Base-by-base conservation (phyloP, 176 grass and related monocot species). In the Stipa capillata region DNA sequence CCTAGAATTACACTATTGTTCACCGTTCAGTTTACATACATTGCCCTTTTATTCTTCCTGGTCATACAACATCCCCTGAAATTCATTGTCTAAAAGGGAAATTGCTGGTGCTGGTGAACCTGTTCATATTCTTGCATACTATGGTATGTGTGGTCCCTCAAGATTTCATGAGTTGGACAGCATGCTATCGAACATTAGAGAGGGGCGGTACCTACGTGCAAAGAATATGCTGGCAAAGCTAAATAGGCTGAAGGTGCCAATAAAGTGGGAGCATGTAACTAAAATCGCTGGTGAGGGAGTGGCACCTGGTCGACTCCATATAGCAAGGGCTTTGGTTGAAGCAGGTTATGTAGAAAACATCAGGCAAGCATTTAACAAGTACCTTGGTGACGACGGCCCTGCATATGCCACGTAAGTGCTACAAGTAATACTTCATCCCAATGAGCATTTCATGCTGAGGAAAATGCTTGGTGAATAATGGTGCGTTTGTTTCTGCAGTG, bases 111-210 rank as follows among this genome's bases (percentile, higher is more conserved):
- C 60, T 68, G 87, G 92, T 44, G 96, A 95, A 72, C 56, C 51
- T 85, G 96, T 95, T 54, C 96, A 99, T 74, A 93, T 99, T 78
- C 90, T 99, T 76, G 92, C 96, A 81, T 99, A 99, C 78, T 99
- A 99, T 80, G 93, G 96, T 85, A 90, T 77, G 56, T 95, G 87
- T 40, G 96, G 96, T 43, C 92, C 92, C n/a, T 91, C 96, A 77
- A 86, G 64, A 31, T 65, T 84, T 28, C 85, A 87, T 48, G 88
- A 95, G 49, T 73, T 95, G 81, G 92, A 99, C 42, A 81, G 25
- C 56, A 33, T 95, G 72, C 90, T 99, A 58, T 95, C 80, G 13
- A 85, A 77, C 72, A 99, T 99, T 73, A 91, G 96, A 93, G 81
- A 95, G 0, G 96, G 96, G 4, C 78, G 88, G 29, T 93, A 95